Conservation (phyloP, 2,329 filamentous ascomycete species). For the Aspergillus tubingensis region DNA sequence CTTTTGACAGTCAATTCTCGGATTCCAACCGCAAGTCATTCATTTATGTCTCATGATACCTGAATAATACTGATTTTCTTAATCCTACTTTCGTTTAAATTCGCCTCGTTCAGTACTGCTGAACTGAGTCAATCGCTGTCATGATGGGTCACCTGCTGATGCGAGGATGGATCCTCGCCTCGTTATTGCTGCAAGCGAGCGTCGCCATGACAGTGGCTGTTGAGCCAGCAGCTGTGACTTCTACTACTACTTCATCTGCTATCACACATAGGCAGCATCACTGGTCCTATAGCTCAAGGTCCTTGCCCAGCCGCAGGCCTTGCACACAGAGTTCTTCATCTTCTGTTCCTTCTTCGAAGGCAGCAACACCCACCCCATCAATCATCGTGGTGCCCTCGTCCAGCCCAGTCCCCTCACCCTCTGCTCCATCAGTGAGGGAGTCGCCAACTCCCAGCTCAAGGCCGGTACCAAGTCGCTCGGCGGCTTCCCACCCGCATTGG, state of each 20-base stretch:
- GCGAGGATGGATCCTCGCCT: constrained; percentile 1
- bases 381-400: not conserved
- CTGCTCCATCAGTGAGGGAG: not conserved
- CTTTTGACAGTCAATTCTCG: no score
- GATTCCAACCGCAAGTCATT: not conserved
- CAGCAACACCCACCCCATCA: not conserved
- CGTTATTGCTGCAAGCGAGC: not conserved
- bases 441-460: not conserved
- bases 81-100: no score
- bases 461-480: not conserved
- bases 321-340: not conserved
- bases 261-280: not conserved
- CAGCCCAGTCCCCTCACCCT: not conserved
- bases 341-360: not conserved
- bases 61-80: not conserved
- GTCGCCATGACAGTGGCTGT: not conserved
- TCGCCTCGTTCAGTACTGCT: no score
- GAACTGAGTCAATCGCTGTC: not conserved
- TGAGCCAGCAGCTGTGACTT: not conserved
- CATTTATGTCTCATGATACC: not conserved
- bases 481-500: not conserved
- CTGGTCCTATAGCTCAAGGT: constrained; percentile 1
- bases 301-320: not conserved
- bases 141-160: not conserved
- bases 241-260: not conserved